A percentile compares a stretch with the other conserved stretches of the same genome.
These are phyloP conservation scores for Cyclotella choctawhatcheeana DNA, from an alignment of 108 stramenopile genomes.

Conservation along the genomic window DNA sequence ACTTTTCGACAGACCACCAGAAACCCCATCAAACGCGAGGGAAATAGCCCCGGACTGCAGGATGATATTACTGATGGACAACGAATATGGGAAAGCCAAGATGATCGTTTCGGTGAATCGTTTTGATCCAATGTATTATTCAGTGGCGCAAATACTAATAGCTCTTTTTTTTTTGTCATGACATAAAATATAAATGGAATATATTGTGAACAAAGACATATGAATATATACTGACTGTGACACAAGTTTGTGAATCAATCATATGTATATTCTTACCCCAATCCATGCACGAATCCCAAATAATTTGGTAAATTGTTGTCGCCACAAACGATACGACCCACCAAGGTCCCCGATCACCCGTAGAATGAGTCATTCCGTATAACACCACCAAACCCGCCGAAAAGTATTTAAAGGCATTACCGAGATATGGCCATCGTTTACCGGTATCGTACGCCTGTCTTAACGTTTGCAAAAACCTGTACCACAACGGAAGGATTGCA, in stretches of 20 bases:
- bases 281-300: slow-evolving; percentile 87
- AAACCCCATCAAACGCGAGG: slow-evolving; percentile 20
- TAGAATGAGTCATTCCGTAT: slow-evolving; percentile 88
- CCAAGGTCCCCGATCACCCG: slow-evolving; percentile 57
- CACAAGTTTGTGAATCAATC: too few relatives aligned
- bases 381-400: slow-evolving; percentile 77
- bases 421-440: slow-evolving; percentile 84
- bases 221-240: too few relatives aligned
- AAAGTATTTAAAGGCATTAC: slow-evolving; percentile 86
- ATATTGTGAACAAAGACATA: too few relatives aligned
- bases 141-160: slow-evolving; percentile 64
- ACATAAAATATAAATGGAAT: too few relatives aligned
- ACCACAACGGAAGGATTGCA: slow-evolving; percentile 78
- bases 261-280: too few relatives aligned
- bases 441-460: slow-evolving; percentile 79
- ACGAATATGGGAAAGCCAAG: background rate
- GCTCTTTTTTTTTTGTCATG: too few relatives aligned
- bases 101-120: slow-evolving; percentile 14
- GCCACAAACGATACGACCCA: slow-evolving; percentile 70
- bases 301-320: slow-evolving; percentile 78
- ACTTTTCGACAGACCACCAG: slow-evolving; percentile 27
- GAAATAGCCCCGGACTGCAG: slow-evolving; percentile 54
- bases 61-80: slow-evolving; percentile 50
- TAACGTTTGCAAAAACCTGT: slow-evolving; percentile 84
- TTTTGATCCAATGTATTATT: slow-evolving; percentile 31